Percentiles rank a stretch among this genome's conserved stretches.
Conservation (phyloP, 106 monocot species). For the Dioscorea dumetorum region DNA sequence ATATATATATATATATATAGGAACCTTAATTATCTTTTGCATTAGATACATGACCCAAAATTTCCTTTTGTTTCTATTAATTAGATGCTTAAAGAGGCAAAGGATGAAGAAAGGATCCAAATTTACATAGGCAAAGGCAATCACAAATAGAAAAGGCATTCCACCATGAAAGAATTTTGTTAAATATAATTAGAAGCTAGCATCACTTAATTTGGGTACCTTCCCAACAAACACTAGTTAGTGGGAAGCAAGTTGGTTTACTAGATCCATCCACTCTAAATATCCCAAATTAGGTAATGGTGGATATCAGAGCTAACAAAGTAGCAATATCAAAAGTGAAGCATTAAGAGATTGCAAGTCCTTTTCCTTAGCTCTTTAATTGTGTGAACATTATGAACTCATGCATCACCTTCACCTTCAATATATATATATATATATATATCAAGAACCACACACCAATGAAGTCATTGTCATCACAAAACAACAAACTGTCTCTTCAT, state of each 20-base stretch:
- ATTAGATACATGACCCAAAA: neutral
- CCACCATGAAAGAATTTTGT: neutral
- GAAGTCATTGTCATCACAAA: neutral
- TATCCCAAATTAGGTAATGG: constrained; percentile 1
- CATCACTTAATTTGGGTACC: neutral
- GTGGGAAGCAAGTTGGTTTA: neutral
- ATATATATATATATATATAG: neutral
- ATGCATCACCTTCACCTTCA: neutral
- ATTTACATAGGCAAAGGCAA: neutral
- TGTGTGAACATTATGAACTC: neutral
- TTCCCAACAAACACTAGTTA: neutral
- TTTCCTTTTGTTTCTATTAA: neutral
- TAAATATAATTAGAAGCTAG: no score
- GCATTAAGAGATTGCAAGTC: constrained; percentile 1
- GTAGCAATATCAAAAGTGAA: neutral
- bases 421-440: neutral
- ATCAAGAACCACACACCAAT: neutral
- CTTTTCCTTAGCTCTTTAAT: neutral
- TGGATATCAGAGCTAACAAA: neutral
- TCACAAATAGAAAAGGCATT: constrained; percentile 4
- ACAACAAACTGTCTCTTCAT: neutral
- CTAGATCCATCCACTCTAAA: neutral
- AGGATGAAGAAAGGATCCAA: neutral
- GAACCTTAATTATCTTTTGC: neutral
- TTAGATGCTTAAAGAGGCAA: neutral